phyloP scores from a whole-genome alignment of 2,329 filamentous ascomycete genomes.

The Fusarium heterosporum region DNA sequence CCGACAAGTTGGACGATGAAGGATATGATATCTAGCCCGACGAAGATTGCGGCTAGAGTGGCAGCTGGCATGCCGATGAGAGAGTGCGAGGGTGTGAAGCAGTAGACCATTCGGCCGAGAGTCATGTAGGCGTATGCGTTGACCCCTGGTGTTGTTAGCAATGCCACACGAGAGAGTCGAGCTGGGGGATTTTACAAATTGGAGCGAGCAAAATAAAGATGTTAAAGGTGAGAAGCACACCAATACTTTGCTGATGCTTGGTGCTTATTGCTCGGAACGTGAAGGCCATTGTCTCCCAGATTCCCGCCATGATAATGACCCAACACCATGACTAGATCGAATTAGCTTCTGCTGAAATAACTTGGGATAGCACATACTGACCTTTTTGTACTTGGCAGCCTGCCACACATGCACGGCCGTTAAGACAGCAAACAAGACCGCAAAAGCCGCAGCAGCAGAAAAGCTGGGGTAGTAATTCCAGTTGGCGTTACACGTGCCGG shows the following conservation, averaged over 20 bases:
- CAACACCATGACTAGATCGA: conserved; percentile 48
- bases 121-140: conserved; percentile 62
- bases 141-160: conserved; percentile 49
- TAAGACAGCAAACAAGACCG: conserved; percentile 43
- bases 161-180: rapidly evolving
- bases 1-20: conserved; percentile 53
- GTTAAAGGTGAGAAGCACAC: conserved; percentile 38
- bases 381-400: conserved; percentile 40
- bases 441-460: conserved; percentile 46
- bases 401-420: conserved; percentile 39
- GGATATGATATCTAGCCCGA: conserved; percentile 55
- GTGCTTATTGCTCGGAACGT: conserved; percentile 40
- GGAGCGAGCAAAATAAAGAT: conserved; percentile 43
- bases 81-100: conserved; percentile 53
- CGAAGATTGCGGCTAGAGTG: conserved; percentile 54
- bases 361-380: conserved; percentile 35
- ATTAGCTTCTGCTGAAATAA: background rate
- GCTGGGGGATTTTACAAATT: conserved; percentile 31
- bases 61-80: conserved; percentile 54
- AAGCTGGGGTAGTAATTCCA: conserved; percentile 53
- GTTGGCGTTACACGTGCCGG: conserved; percentile 48
- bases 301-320: conserved; percentile 54
- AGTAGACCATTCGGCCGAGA: conserved; percentile 59
- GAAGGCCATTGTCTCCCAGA: conserved; percentile 43
- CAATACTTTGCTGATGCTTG: conserved; percentile 33